phyloP scores from a whole-genome alignment of 345 rosid species.

The Hibiscus tridactylites region DNA sequence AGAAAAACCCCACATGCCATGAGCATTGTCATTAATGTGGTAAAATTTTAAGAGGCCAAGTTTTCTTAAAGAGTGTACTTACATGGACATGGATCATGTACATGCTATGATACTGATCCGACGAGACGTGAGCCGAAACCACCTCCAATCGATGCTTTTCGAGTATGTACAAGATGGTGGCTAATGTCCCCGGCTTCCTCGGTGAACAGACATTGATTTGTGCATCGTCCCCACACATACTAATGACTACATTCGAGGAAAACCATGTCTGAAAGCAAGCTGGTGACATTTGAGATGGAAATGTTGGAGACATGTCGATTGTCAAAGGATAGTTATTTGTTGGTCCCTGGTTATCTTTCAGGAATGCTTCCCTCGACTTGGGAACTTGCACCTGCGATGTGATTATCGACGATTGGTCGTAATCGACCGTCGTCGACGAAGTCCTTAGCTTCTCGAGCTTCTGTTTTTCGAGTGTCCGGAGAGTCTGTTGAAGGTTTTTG shows the following conservation, averaged over 20 bases:
- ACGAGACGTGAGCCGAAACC: conserved; percentile 40
- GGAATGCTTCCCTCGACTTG: conserved; percentile 18
- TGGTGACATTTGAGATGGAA: conserved; percentile 12
- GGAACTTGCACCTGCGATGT: conserved; percentile 6
- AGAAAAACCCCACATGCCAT: too few relatives aligned
- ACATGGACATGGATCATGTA: conserved; percentile 33
- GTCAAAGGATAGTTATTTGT: conserved; percentile 7
- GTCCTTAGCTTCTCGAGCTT: conserved; percentile 24
- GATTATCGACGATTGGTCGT: conserved; percentile 13
- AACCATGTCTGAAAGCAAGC: conserved; percentile 43
- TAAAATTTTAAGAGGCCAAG: not conserved
- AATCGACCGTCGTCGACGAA: not conserved
- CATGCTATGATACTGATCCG: conserved; percentile 21
- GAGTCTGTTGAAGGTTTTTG: conserved; percentile 33
- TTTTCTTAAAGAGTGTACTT: not conserved
- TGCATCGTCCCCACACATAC: conserved; percentile 39
- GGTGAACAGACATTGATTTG: conserved; percentile 39
- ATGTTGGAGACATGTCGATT: conserved; percentile 5
- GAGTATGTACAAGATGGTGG: conserved; percentile 30
- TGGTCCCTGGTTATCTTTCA: conserved; percentile 26
- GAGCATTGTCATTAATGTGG: not conserved
- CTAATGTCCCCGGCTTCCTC: conserved; percentile 30
- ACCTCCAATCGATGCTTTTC: conserved; percentile 45
- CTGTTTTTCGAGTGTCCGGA: conserved; percentile 30
- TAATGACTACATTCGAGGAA: conserved; percentile 45